Percentiles rank a stretch among this genome's conserved stretches.
These are phyloP conservation scores for Talaromyces sp. DNA, from an alignment of 2,329 filamentous ascomycete species.

Conservation along the genomic window DNA sequence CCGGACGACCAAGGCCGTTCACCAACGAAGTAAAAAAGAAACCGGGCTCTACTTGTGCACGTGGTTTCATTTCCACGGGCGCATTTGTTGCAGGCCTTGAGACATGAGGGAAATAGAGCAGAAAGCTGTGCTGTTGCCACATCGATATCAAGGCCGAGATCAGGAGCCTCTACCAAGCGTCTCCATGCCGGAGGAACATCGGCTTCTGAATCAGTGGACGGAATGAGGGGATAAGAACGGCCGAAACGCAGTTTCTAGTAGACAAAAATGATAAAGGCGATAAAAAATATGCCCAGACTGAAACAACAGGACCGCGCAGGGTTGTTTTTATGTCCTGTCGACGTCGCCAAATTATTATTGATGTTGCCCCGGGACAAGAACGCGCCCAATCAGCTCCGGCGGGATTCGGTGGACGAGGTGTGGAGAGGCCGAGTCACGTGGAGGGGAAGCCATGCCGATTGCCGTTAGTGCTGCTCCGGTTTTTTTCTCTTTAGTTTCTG, in stretches of 20 bases:
- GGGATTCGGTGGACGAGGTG: conserved; percentile 8
- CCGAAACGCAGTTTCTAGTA: not conserved
- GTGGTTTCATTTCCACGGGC: conserved; percentile 32
- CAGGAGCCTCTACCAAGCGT: conserved; percentile 2
- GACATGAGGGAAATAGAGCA: not conserved
- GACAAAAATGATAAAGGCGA: not conserved
- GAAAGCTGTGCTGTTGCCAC: not conserved
- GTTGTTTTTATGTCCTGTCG: not conserved
- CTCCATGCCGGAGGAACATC: conserved; percentile 5
- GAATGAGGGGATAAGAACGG: not conserved
- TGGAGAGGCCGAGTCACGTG: conserved; percentile 13
- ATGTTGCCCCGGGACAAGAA: conserved; percentile 1
- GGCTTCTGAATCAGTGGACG: not conserved
- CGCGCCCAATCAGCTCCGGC: conserved; percentile 12
- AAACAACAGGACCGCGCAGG: not conserved
- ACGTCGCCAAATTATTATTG: not conserved
- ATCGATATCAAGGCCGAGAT: not conserved
- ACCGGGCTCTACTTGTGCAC: conserved; percentile 19
- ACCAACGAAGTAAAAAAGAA: conserved; percentile 21
- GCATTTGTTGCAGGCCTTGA: conserved; percentile 7
- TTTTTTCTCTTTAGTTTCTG: conserved; percentile 18
- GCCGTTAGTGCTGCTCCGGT: conserved; percentile 10
- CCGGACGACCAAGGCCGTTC: conserved; percentile 17
- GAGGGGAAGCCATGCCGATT: conserved; percentile 11
- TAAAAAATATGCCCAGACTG: not conserved